Evolutionary conservation across 1,284 basidiomycete genomes (phyloP).

Genomic region (Irpex lacteus): DNA sequence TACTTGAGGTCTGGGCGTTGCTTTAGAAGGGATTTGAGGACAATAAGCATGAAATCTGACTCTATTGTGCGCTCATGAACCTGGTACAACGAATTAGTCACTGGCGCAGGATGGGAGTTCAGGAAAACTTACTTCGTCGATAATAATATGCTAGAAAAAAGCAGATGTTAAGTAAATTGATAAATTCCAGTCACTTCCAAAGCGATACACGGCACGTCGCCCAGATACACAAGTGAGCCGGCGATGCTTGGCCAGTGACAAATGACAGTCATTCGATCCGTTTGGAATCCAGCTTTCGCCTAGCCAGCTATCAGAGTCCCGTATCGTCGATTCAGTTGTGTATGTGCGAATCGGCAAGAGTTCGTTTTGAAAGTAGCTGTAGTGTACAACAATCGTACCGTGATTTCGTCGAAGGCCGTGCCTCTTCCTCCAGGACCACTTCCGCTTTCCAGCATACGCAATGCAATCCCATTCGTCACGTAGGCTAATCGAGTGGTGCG

Average conservation of each 20-base stretch:
- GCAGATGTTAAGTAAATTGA: background rate
- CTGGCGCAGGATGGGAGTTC: too few relatives aligned
- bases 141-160: conserved; percentile 69
- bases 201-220: too few relatives aligned
- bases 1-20: conserved; percentile 85
- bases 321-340: background rate
- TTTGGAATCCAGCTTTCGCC: too few relatives aligned
- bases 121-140: conserved; percentile 67
- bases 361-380: too few relatives aligned
- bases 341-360: background rate
- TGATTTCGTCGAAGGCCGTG: conserved; percentile 91
- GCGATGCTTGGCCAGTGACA: conserved; percentile 14
- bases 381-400: conserved; percentile 45
- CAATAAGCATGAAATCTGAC: conserved; percentile 95
- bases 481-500: conserved; percentile 81
- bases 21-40: conserved; percentile 85
- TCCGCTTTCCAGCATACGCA: conserved; percentile 92
- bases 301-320: too few relatives aligned
- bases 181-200: too few relatives aligned
- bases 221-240: conserved; percentile 6
- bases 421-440: conserved; percentile 63
- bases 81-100: conserved; percentile 19
- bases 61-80: conserved; percentile 96
- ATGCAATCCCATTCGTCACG: conserved; percentile 94
- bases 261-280: background rate